Evolutionary conservation across 2,329 filamentous ascomycete species (phyloP), one percentile per base, ranked within the genome.

Genomic region (Juglanconis sp.): DNA sequence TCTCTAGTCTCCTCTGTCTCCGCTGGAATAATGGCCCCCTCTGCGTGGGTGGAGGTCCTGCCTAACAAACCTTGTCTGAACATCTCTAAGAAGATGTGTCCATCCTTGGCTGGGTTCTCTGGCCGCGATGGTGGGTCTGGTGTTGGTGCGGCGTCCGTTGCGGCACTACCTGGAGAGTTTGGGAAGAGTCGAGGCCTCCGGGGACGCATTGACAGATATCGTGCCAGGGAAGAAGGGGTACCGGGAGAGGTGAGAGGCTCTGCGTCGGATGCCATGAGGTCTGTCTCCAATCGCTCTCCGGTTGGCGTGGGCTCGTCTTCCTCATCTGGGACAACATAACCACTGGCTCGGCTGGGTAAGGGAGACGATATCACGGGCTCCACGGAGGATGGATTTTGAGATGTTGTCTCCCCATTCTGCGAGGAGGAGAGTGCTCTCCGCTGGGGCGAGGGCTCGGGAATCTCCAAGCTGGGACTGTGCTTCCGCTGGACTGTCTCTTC

Each of bases 401-500:
- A 57, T 13, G 58, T 46, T 11, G 34, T 31, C 30, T 54, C 51
- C 44, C 58, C 52, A 31, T 58, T 57, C n/a, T 55, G 58, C 42
- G 54, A 57, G 9, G 46, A 35, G n/a, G 38, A 32, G 38, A 57
- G 50, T n/a, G 46, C 48, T 13, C 46, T 40, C 17, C 46, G 53
- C 44, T 47, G 44, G 6, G 44, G n/a, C 10, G n/a, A 32, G 9
- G 46, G 51, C 47, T 53, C 54, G 47, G 10, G 42, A 6, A 47
- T 11, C 6, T 47, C 57, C 46, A 56, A 40, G 17, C 34, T 48
- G 4, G 46, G 51, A 15, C 58, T 63, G 53, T 38, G 34, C 54
- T 56, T 61, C 40, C 58, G 54, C 32, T 61, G 55, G 17, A 63
- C 61, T 4, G 61, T 63, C 58, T 58, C 61, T 46, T 63, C 61